Conservation (phyloP, 2,329 filamentous ascomycete genomes). For the Pseudofabraea citricarpa region DNA sequence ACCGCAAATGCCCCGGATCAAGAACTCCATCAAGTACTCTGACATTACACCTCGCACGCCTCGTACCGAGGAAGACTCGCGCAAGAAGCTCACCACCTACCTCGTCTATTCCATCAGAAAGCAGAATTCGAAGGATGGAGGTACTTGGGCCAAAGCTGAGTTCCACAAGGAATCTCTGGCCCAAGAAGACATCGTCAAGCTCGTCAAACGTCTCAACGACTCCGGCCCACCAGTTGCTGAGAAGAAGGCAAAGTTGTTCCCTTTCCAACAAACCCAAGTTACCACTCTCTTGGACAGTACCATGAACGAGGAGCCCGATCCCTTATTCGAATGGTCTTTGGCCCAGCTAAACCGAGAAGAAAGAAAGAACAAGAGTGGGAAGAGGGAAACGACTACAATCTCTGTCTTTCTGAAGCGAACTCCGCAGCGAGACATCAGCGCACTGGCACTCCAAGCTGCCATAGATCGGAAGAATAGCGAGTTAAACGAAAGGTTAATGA, state of each 20-base stretch:
- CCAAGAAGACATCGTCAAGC: constrained; percentile 21
- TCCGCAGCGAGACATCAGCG: constrained; percentile 12
- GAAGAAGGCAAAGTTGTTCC: constrained; percentile 21
- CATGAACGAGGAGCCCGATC: constrained; percentile 15
- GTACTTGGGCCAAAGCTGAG: constrained; percentile 22
- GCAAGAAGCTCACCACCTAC: constrained; percentile 22
- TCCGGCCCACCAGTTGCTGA: constrained; percentile 17
- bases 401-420: constrained; percentile 22
- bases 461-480: constrained; percentile 14
- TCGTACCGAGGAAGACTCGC: constrained; percentile 17
- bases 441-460: constrained; percentile 12
- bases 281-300: constrained; percentile 22
- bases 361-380: constrained; percentile 7
- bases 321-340: constrained; percentile 23
- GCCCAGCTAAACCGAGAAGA: constrained; percentile 20
- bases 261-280: constrained; percentile 23
- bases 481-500: constrained; percentile 7
- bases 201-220: constrained; percentile 22
- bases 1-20: constrained; percentile 7
- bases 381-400: constrained; percentile 20
- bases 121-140: constrained; percentile 13
- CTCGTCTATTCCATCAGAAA: constrained; percentile 20
- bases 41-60: constrained; percentile 17
- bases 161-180: constrained; percentile 19
- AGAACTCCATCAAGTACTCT: constrained; percentile 14